These are phyloP conservation scores for Candida sanyaensis DNA, from an alignment of 1,139 yeast genomes.

Conservation along the genomic window DNA sequence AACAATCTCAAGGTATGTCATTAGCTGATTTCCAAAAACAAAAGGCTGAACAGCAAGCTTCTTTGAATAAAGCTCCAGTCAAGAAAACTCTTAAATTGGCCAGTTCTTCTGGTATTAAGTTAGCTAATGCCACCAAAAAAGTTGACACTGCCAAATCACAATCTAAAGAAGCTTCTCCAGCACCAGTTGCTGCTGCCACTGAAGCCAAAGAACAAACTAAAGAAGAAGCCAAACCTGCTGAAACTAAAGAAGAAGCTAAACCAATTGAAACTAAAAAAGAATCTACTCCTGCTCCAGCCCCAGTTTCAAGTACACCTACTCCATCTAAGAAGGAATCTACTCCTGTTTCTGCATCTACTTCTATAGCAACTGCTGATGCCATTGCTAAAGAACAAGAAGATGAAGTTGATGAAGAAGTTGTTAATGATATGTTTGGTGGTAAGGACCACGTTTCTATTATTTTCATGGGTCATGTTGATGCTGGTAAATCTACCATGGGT, in stretches of 20 bases:
- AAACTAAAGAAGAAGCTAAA: conserved; percentile 14
- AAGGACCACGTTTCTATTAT: conserved; percentile 96
- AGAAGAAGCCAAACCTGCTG: conserved; percentile 8
- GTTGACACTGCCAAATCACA: conserved; percentile 24
- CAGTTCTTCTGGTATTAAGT: conserved; percentile 65
- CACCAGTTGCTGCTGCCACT: conserved; percentile 17
- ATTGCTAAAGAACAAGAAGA: conserved; percentile 78
- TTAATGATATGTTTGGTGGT: conserved; percentile 92
- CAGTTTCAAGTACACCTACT: conserved; percentile 14
- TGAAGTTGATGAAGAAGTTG: conserved; percentile 82
- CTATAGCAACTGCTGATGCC: conserved; percentile 41
- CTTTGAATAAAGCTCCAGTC: conserved; percentile 50
- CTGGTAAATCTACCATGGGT: conserved; percentile 99
- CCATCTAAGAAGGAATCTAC: conserved; percentile 8
- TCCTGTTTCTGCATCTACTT: conserved; percentile 11
- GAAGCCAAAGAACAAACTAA: conserved; percentile 19
- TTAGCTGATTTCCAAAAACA: conserved; percentile 85
- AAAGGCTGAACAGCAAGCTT: conserved; percentile 45
- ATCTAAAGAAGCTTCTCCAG: conserved; percentile 20
- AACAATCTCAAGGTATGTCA: conserved; percentile 63
- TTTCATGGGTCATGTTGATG: conserved; percentile 99
- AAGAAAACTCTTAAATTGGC: conserved; percentile 64
- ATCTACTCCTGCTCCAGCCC: conserved; percentile 17
- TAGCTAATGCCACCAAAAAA: conserved; percentile 58
- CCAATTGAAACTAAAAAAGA: conserved; percentile 13